Evolutionary conservation across 352 stramenopile genomes (phyloP).

Genomic region (Phytophthora cajani): DNA sequence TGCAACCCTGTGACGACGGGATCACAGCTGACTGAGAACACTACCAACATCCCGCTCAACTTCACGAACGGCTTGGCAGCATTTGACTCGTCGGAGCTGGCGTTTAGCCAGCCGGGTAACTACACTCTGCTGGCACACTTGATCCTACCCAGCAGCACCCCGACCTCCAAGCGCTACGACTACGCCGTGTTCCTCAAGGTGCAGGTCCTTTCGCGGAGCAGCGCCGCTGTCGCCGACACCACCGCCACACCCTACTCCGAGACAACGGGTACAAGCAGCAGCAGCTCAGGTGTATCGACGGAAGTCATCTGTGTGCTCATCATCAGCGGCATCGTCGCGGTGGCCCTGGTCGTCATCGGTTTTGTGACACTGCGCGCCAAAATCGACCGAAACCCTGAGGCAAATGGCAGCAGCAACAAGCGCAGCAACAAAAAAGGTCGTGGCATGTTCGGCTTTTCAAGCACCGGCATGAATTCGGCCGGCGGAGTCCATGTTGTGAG

Average conservation of each 20-base stretch:
- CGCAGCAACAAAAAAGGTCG: conserved; percentile 29
- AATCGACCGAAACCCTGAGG: conserved; percentile 33
- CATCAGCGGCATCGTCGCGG: conserved; percentile 72
- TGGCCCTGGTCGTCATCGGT: conserved; percentile 67
- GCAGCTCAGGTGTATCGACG: conserved; percentile 58
- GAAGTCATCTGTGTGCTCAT: conserved; percentile 71
- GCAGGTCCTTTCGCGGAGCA: conserved; percentile 38
- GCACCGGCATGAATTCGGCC: conserved; percentile 31
- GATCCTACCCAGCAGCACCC: conserved; percentile 54
- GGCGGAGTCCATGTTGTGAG: conserved; percentile 34
- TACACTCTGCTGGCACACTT: conserved; percentile 71
- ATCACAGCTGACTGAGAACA: conserved; percentile 51
- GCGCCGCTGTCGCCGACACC: conserved; percentile 31
- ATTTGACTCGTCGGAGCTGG: conserved; percentile 66
- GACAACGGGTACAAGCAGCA: conserved; percentile 23
- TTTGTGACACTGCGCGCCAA: conserved; percentile 72
- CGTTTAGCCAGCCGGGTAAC: conserved; percentile 52
- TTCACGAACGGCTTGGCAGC: conserved; percentile 55
- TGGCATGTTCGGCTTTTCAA: conserved; percentile 47
- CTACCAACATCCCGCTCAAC: conserved; percentile 59
- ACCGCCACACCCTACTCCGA: conserved; percentile 47
- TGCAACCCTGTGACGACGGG: conserved; percentile 63
- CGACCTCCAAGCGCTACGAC: conserved; percentile 61
- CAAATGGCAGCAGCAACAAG: conserved; percentile 22
- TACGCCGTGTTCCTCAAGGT: conserved; percentile 68